These are phyloP conservation scores for Puccinia polysora DNA, from an alignment of 1,284 basidiomycete genomes.

Conservation along the genomic window DNA sequence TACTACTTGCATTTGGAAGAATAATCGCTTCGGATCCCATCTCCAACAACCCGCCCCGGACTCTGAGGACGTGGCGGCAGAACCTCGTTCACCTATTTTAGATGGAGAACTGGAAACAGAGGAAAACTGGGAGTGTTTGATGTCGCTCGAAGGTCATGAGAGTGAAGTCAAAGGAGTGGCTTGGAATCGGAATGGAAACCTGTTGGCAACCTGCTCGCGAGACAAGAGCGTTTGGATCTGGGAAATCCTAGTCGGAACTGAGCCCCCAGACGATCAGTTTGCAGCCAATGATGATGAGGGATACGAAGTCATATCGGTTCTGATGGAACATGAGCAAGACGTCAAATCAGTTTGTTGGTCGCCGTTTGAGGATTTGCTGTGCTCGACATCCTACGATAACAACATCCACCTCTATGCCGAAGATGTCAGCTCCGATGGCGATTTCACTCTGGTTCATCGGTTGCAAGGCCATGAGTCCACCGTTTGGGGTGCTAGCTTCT, in stretches of 20 bases:
- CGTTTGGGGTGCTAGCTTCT: conserved; percentile 80
- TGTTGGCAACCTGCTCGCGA: conserved; percentile 85
- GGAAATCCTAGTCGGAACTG: conserved; percentile 61
- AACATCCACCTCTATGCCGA: conserved; percentile 90
- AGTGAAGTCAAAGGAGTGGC: conserved; percentile 94
- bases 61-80: conserved; percentile 55
- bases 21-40: conserved; percentile 39
- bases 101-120: conserved; percentile 56
- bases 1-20: conserved; percentile 87
- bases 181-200: conserved; percentile 70
- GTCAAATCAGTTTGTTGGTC: conserved; percentile 96
- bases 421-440: conserved; percentile 82
- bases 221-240: conserved; percentile 99
- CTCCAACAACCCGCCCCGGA: conserved; percentile 56
- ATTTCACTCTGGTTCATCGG: conserved; percentile 78
- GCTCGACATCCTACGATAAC: conserved; percentile 94
- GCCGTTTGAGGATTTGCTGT: conserved; percentile 90
- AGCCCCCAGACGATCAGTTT: conserved; percentile 69
- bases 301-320: conserved; percentile 88
- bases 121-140: conserved; percentile 68
- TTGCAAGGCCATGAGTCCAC: conserved; percentile 58
- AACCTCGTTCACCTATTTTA: conserved; percentile 50
- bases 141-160: conserved; percentile 88
- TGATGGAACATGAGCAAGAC: conserved; percentile 97
- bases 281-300: conserved; percentile 58